Evolutionary conservation across 257 asterid species (phyloP).

Genomic region (Plectranthus barbatus): DNA sequence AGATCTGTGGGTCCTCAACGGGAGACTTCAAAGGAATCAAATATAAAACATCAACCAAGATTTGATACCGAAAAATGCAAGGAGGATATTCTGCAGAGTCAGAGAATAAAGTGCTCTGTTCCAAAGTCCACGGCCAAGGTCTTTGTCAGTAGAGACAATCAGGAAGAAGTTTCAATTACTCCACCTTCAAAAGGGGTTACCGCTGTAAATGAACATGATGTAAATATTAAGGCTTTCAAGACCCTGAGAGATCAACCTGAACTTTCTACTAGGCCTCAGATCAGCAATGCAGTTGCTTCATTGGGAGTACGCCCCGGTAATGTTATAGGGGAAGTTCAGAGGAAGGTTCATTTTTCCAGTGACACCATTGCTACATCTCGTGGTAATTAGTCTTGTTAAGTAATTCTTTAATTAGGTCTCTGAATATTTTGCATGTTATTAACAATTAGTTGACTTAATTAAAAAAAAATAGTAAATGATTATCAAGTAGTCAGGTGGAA

Average conservation of each 20-base stretch:
- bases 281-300: slow-evolving; percentile 38
- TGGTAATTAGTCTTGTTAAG: slow-evolving; percentile 39
- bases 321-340: slow-evolving; percentile 45
- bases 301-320: slow-evolving; percentile 21
- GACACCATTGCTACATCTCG: slow-evolving; percentile 29
- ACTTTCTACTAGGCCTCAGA: slow-evolving; percentile 23
- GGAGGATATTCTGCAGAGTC: slow-evolving; percentile 30
- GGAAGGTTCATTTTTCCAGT: slow-evolving; percentile 69
- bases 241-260: slow-evolving; percentile 37
- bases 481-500: neutral
- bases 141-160: slow-evolving; percentile 31
- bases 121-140: slow-evolving; percentile 27
- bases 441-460: neutral
- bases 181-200: slow-evolving; percentile 59
- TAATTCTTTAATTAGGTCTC: slow-evolving; percentile 7
- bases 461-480: neutral
- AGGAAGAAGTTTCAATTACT: slow-evolving; percentile 46
- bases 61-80: slow-evolving; percentile 23
- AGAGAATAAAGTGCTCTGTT: slow-evolving; percentile 20
- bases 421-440: slow-evolving; percentile 5
- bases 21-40: slow-evolving; percentile 41
- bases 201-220: slow-evolving; percentile 34
- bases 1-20: slow-evolving; percentile 49
- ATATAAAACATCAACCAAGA: slow-evolving; percentile 22
- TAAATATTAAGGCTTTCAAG: slow-evolving; percentile 27